Percentiles rank a stretch among this genome's conserved stretches.
phyloP scores from a whole-genome alignment of 805 yeast genomes.

The Pichia californica region DNA sequence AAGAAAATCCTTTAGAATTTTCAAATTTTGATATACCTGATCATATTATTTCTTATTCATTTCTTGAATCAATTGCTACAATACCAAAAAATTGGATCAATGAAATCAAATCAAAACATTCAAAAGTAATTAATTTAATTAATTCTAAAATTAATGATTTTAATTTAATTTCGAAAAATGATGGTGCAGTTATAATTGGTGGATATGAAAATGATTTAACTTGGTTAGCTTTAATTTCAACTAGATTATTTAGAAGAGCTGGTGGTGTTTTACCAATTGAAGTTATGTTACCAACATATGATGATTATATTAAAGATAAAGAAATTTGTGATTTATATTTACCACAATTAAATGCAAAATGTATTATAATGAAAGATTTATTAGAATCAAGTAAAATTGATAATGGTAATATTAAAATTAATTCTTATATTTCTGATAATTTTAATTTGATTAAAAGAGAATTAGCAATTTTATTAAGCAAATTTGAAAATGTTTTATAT shows the following conservation, averaged over 20 bases:
- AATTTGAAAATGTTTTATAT: slow-evolving; percentile 40
- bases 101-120: slow-evolving; percentile 8
- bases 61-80: slow-evolving; percentile 1
- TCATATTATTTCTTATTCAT: neutral
- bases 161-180: slow-evolving; percentile 16
- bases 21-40: neutral
- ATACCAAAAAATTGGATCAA: slow-evolving; percentile 5
- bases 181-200: slow-evolving; percentile 63
- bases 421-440: slow-evolving; percentile 33
- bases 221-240: slow-evolving; percentile 51
- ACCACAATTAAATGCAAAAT: slow-evolving; percentile 48
- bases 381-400: slow-evolving; percentile 21
- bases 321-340: slow-evolving; percentile 43
- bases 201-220: slow-evolving; percentile 48
- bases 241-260: slow-evolving; percentile 41
- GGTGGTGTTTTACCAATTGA: slow-evolving; percentile 43
- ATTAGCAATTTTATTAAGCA: slow-evolving; percentile 37
- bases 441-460: slow-evolving; percentile 33
- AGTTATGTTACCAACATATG: slow-evolving; percentile 35
- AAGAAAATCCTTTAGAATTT: slow-evolving; percentile 6
- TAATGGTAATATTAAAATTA: slow-evolving; percentile 25
- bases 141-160: neutral
- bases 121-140: slow-evolving; percentile 2
- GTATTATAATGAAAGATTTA: slow-evolving; percentile 48
- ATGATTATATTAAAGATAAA: slow-evolving; percentile 34